phyloP scores from a whole-genome alignment of 2,329 filamentous ascomycete species.

The Aspergillus sp. region DNA sequence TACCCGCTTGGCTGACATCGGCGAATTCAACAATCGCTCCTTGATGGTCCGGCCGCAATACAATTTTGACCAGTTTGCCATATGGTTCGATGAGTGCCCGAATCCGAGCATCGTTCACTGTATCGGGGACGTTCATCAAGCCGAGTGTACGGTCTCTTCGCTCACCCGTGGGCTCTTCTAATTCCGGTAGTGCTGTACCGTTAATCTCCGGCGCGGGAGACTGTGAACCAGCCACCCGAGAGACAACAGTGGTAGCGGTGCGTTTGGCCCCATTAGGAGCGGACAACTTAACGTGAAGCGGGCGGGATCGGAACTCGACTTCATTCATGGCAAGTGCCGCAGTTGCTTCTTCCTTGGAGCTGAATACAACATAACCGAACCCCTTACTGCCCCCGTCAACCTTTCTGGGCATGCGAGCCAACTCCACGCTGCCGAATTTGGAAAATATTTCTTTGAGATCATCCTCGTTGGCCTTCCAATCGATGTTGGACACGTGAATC shows the following conservation, averaged over 20 bases:
- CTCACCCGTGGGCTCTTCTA: conserved; percentile 43
- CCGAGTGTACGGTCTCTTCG: conserved; percentile 70
- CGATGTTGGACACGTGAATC: conserved; percentile 72
- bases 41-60: conserved; percentile 76
- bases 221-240: conserved; percentile 35
- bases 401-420: conserved; percentile 69
- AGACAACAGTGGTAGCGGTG: conserved; percentile 47
- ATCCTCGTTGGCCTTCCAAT: conserved; percentile 61
- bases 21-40: conserved; percentile 84
- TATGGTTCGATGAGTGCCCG: conserved; percentile 68
- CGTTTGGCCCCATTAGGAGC: conserved; percentile 45
- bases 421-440: conserved; percentile 73
- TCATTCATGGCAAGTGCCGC: conserved; percentile 70
- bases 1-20: conserved; percentile 69
- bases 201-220: conserved; percentile 39
- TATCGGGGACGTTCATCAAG: conserved; percentile 85
- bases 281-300: conserved; percentile 64
- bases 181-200: conserved; percentile 30
- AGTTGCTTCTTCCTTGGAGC: conserved; percentile 64
- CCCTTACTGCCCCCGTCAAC: conserved; percentile 70
- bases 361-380: conserved; percentile 77
- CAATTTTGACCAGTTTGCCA: conserved; percentile 71
- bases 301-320: conserved; percentile 66
- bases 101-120: conserved; percentile 84
- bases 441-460: conserved; percentile 71